Base-by-base conservation (phyloP, 2,329 filamentous ascomycete genomes). In the Fusarium metavorans region DNA sequence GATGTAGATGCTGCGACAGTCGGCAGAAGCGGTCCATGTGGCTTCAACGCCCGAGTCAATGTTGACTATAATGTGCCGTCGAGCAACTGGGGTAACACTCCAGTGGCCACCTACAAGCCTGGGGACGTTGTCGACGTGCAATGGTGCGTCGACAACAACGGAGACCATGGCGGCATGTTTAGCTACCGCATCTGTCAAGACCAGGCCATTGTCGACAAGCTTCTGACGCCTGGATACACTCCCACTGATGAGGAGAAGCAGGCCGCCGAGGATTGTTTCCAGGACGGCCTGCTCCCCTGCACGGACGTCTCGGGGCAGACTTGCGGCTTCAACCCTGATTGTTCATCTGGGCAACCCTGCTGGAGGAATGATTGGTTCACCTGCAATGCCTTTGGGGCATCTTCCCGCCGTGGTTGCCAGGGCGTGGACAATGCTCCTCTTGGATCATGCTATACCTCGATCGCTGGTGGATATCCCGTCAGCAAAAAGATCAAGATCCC, bases 101-200 rank as follows among this genome's bases (percentile, higher is more conserved):
- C 83, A 0, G 86, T 88, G 0, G 83, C 78, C 5, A 86, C 83
- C 2, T 89, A 88, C 77, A 78, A 79, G 0, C 79, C 84, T 0
- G 87, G 87, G 1, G 80, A 88, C 9, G 77, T 82, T 0, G 80
- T 88, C 48, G 84, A 87, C 27, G 87, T 89, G 0, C 80, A 88
- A 76, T 89, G 87, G 87, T 89, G 87, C 67, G 83, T 89, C 18
- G 87, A 89, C 76, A 79, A 88, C 80, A 89, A 89, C 77, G 87
- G 87, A 6, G 87, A 89, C 72, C 87, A 89, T 72, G 87, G 87
- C 27, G 87, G 87, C 78, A 89, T 89, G 87, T 89, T 89, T 81
- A 84, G 79, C 72, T 89, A 88, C 80, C 86, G 87, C 18, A 85
- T 89, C 75, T 89, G 87, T 76, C 83, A 87, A 72, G 81, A 89